A percentile compares a stretch with the other conserved stretches of the same genome.
Conservation (phyloP, 768 basidiomycete genomes). For the Sporobolomyces pararoseus region DNA sequence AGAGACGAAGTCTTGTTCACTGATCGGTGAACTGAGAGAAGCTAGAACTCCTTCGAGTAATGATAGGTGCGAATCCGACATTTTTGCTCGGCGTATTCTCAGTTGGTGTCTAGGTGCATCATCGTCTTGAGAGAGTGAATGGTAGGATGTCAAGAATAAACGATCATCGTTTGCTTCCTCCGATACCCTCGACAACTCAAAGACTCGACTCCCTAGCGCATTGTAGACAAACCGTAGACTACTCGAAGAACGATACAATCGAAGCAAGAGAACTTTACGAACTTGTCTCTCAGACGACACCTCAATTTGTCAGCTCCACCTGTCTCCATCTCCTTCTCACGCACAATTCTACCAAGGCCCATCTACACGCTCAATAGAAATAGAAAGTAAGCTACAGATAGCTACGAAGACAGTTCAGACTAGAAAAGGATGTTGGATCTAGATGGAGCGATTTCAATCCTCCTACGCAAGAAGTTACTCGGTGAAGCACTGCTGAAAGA, state of each 20-base stretch:
- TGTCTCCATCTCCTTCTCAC: neutral
- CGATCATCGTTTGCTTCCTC: too few relatives aligned
- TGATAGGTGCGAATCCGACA: neutral
- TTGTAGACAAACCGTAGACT: too few relatives aligned
- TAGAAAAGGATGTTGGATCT: constrained; percentile 39
- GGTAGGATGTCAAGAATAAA: neutral
- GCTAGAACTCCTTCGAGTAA: constrained; percentile 6
- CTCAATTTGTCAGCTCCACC: neutral
- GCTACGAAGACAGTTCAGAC: too few relatives aligned
- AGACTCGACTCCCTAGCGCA: neutral
- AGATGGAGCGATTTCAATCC: constrained; percentile 41
- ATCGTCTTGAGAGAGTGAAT: neutral
- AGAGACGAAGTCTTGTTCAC: constrained; percentile 1
- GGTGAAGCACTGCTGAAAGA: constrained; percentile 91
- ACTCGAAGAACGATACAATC: too few relatives aligned
- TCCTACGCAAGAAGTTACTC: constrained; percentile 62
- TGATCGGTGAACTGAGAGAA: constrained; percentile 5
- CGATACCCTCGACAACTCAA: neutral
- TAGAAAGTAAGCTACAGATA: neutral
- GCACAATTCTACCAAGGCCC: neutral
- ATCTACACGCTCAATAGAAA: neutral
- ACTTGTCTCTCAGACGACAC: too few relatives aligned
- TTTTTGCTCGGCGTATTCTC: neutral
- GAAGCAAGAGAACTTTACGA: too few relatives aligned
- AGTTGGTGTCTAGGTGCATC: neutral